phyloP scores from a whole-genome alignment of 2,329 filamentous ascomycete species.

The Dactylellina sp. region DNA sequence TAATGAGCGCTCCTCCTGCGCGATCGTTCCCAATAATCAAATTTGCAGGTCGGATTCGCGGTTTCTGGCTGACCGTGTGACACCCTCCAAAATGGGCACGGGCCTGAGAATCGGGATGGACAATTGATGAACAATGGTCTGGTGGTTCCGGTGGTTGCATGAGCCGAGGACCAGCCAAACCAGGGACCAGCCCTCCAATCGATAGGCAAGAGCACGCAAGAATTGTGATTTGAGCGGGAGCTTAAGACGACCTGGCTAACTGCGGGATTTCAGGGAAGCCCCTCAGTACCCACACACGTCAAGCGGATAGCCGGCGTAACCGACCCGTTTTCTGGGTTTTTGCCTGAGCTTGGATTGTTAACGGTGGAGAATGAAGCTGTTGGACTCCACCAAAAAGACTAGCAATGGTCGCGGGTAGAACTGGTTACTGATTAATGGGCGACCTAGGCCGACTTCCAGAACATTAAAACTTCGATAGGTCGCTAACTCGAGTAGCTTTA shows the following conservation, averaged over 20 bases:
- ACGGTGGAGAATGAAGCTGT: conserved; percentile 47
- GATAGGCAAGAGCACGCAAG: conserved; percentile 57
- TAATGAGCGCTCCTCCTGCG: conserved; percentile 40
- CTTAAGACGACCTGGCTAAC: conserved; percentile 52
- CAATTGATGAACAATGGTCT: conserved; percentile 31
- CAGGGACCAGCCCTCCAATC: conserved; percentile 36
- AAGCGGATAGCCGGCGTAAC: conserved; percentile 54
- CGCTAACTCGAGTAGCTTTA: conserved; percentile 7
- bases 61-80: conserved; percentile 39
- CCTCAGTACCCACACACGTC: conserved; percentile 53
- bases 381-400: conserved; percentile 15
- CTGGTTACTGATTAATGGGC: conserved; percentile 7
- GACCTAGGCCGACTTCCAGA: background rate
- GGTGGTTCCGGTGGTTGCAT: conserved; percentile 8
- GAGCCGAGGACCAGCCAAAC: conserved; percentile 34
- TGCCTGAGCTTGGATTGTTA: conserved; percentile 5
- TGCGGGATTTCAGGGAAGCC: conserved; percentile 52
- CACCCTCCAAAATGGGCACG: conserved; percentile 37
- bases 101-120: conserved; percentile 37
- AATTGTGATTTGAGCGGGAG: conserved; percentile 51
- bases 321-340: conserved; percentile 45
- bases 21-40: conserved; percentile 17
- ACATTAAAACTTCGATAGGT: background rate
- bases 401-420: background rate
- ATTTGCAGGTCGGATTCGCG: conserved; percentile 9